These are phyloP conservation scores for Tanozyma kutaoensis DNA, from an alignment of 805 yeast species.

Conservation along the genomic window DNA sequence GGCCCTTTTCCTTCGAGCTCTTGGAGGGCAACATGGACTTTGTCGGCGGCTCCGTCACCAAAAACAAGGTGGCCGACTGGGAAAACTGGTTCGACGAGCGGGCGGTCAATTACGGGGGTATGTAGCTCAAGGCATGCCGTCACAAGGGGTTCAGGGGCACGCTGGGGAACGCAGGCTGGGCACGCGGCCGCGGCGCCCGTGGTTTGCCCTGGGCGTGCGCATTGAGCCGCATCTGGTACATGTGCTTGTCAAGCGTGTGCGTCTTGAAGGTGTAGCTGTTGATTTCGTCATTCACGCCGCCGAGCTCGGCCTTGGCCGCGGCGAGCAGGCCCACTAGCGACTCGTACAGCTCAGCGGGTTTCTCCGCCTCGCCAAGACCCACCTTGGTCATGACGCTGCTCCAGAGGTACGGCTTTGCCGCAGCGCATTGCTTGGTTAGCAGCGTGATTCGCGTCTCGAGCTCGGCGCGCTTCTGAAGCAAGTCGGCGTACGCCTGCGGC, in stretches of 20 bases:
- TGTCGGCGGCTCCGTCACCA: constrained; percentile 58
- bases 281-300: constrained; percentile 9
- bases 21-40: constrained; percentile 67
- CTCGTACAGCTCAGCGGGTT: too few species aligned
- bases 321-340: constrained; percentile 8
- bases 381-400: constrained; percentile 10
- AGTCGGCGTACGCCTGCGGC: constrained; percentile 18
- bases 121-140: constrained; percentile 1
- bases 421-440: constrained; percentile 11
- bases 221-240: constrained; percentile 28
- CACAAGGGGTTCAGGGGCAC: too few species aligned
- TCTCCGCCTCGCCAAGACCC: too few species aligned
- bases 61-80: constrained; percentile 45
- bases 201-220: constrained; percentile 18
- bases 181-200: constrained; percentile 13
- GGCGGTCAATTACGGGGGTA: constrained; percentile 37
- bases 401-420: constrained; percentile 21
- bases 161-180: too few species aligned
- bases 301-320: constrained; percentile 6
- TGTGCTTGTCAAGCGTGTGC: constrained; percentile 24
- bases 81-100: constrained; percentile 69
- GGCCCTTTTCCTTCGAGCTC: constrained; percentile 49
- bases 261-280: constrained; percentile 19
- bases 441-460: constrained; percentile 8
- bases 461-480: constrained; percentile 9